These are phyloP conservation scores for Rhodamnia rubescens DNA, from an alignment of 345 rosid species.

Conservation along the genomic window DNA sequence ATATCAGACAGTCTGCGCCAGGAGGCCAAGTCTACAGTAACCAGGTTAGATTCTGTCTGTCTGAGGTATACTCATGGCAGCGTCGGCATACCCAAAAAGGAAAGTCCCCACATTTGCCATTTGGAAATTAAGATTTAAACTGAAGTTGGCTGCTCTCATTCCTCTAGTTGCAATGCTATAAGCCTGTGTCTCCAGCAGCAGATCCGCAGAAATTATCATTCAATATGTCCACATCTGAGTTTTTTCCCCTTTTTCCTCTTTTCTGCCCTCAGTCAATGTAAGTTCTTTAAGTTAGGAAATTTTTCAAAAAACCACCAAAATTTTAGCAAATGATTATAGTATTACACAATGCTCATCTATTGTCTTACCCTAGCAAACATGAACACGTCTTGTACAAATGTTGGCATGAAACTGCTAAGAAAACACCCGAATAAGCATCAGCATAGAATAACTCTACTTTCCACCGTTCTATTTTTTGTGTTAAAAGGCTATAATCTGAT, in stretches of 20 bases:
- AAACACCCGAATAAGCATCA: neutral
- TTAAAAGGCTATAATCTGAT: neutral
- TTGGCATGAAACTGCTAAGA: neutral
- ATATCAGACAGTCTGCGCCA: slow-evolving; percentile 64
- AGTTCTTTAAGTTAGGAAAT: neutral
- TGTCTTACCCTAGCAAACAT: neutral
- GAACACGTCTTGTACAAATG: neutral
- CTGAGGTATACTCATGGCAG: neutral
- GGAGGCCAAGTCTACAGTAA: slow-evolving; percentile 75
- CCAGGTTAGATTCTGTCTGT: slow-evolving; percentile 31
- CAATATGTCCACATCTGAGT: neutral
- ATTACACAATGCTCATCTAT: neutral
- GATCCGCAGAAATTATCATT: neutral
- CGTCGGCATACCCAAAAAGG: neutral
- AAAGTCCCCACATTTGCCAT: neutral
- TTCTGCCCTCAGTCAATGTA: neutral
- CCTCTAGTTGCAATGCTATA: neutral
- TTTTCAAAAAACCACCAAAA: neutral
- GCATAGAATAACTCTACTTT: neutral
- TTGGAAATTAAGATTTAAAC: neutral
- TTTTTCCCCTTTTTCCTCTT: neutral
- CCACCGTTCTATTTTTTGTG: neutral
- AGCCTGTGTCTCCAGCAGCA: neutral
- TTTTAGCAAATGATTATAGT: neutral
- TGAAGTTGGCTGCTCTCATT: neutral